phyloP scores from a whole-genome alignment of 164 flowering plant species.

The Paratinospora sagittata region DNA sequence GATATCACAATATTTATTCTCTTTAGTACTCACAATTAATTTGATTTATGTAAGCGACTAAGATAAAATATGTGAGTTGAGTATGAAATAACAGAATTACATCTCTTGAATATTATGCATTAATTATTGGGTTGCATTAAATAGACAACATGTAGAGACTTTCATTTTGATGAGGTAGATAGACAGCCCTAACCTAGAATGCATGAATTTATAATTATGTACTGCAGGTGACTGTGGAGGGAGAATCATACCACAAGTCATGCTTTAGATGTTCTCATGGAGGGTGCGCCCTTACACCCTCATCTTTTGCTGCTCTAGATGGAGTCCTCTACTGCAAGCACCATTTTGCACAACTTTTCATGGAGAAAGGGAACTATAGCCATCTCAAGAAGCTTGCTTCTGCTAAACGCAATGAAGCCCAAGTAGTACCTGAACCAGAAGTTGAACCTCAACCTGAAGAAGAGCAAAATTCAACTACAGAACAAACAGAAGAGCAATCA shows the following conservation, averaged over 20 bases:
- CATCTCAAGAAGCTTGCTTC: slow-evolving; percentile 27
- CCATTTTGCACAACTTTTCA: slow-evolving; percentile 46
- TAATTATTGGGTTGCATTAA: too few species aligned
- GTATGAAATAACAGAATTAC: too few species aligned
- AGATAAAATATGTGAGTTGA: too few species aligned
- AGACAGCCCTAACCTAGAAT: too few species aligned
- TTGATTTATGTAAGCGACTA: too few species aligned
- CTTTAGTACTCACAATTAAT: too few species aligned
- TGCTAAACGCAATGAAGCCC: slow-evolving; percentile 17
- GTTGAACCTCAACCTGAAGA: background rate
- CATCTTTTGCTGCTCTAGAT: slow-evolving; percentile 28
- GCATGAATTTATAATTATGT: background rate
- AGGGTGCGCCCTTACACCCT: slow-evolving; percentile 29
- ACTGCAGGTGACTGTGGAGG: slow-evolving; percentile 30
- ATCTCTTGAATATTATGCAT: too few species aligned
- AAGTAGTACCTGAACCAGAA: background rate
- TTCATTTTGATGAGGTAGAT: too few species aligned
- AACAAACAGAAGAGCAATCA: slow-evolving; percentile 9
- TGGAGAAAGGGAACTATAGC: slow-evolving; percentile 42
- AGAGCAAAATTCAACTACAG: background rate
- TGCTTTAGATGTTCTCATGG: slow-evolving; percentile 37
- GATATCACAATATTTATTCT: too few species aligned
- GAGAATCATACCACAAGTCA: slow-evolving; percentile 31
- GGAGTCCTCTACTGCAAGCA: slow-evolving; percentile 44
- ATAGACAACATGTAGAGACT: too few species aligned